phyloP scores from a whole-genome alignment of 2,329 filamentous ascomycete species.

The Fusarium sp. region DNA sequence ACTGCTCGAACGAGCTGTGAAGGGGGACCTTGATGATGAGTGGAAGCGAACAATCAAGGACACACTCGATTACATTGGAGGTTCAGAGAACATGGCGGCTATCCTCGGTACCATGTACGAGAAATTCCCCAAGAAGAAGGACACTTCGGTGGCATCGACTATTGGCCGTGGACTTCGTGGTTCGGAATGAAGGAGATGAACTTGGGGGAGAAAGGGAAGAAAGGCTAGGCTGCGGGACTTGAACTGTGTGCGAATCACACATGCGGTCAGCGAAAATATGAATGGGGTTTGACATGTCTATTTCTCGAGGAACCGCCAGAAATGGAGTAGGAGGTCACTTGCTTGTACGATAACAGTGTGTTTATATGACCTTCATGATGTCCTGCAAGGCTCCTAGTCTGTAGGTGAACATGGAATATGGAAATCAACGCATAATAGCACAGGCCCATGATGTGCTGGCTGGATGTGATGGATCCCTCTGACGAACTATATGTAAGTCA shows the following conservation, averaged over 20 bases:
- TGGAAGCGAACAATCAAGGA: conserved; percentile 14
- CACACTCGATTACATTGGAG: conserved; percentile 16
- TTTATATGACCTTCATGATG: neutral
- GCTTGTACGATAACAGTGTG: neutral
- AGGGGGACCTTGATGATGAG: neutral
- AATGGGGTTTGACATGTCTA: neutral
- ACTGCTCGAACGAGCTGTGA: conserved; percentile 1
- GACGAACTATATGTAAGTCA: conserved; percentile 16
- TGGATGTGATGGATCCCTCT: conserved; percentile 21
- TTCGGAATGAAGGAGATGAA: neutral
- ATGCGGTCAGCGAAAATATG: neutral
- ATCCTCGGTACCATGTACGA: conserved; percentile 11
- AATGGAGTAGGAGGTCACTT: neutral
- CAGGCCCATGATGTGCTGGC: conserved; percentile 24
- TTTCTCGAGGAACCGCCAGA: neutral
- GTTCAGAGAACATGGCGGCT: conserved; percentile 16
- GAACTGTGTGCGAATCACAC: neutral
- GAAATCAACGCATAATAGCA: conserved; percentile 25
- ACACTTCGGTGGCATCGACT: neutral
- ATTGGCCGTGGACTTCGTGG: conserved; percentile 17
- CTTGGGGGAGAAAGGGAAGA: neutral
- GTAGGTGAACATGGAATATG: neutral
- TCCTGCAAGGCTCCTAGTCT: neutral
- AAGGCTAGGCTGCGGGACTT: neutral
- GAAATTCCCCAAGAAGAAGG: conserved; percentile 3